Base-by-base conservation (phyloP, 768 basidiomycete species). In the Rhodosporidiobolus sp. region DNA sequence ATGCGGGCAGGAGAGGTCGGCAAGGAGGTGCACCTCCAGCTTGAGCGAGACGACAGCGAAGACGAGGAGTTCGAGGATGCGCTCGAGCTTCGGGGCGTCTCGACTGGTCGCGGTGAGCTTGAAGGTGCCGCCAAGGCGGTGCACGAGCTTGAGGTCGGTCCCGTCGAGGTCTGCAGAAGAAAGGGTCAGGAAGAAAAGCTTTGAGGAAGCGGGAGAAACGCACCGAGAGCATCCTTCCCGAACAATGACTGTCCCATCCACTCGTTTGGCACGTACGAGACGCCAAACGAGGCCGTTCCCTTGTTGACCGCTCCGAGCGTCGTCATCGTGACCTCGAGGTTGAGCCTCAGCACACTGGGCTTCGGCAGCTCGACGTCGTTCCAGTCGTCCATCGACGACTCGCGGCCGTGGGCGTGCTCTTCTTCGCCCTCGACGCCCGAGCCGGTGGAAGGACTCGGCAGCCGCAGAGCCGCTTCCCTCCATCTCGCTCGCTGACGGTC, bases 21-120 rank as follows among this genome's bases (percentile, higher is more conserved):
- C 28, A 1, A 74, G 67, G 52, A 77, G 67, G 43, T 63, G 53
- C 17, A 57, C 46, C 28, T 77, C 76, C 62, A 77, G 76, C n/a
- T 63, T 65, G 32, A 77, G 69, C 24, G 69, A 66, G 30, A 71
- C 48, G 58, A 60, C 54, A 54, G 76, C 66, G 54, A 71, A 77
- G 34, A 57, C 62, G 53, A 69, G 59, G 35, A 74, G 57, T 30
- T 73, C 72, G 49, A 77, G 57, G 3, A 77, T 22, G 24, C 73
- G 69, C 26, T 69, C 63, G 61, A 77, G 67, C 3, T 63, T 60
- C 11, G 43, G 46, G 0, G 46, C 28, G 34, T 68, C 58, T n/a
- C 71, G 67, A n/a, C 58, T 22, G 11, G 70, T 69, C 5, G 60
- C 45, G 28, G 63, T 72, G 38, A 77, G 55, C 7, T 57, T 35